A percentile compares a stretch with the other conserved stretches of the same genome.
Evolutionary conservation across 768 basidiomycete genomes (phyloP).

Genomic region (Russula vinacea): DNA sequence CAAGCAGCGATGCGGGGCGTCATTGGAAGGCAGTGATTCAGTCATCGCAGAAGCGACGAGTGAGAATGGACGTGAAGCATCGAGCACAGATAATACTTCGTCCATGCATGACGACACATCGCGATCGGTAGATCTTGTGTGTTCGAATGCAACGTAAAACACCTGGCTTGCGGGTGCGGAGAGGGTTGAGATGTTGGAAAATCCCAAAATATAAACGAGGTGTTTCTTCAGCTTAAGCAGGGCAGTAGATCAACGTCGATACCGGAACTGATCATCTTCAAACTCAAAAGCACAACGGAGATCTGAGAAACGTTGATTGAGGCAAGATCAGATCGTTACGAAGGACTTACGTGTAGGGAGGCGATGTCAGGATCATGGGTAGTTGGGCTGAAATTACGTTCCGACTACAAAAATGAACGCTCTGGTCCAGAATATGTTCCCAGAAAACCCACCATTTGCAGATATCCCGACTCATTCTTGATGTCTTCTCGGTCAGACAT

Average conservation of each 20-base stretch:
- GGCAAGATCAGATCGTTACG: neutral
- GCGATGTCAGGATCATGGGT: conserved; percentile 47
- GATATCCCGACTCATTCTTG: conserved; percentile 42
- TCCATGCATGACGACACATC: conserved; percentile 54
- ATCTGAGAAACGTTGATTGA: conserved; percentile 39
- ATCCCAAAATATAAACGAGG: conserved; percentile 53
- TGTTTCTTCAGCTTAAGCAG: conserved; percentile 59
- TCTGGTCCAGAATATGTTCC: neutral
- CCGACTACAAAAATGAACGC: conserved; percentile 37
- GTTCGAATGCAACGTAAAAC: conserved; percentile 55
- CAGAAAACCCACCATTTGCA: conserved; percentile 41
- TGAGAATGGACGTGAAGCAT: conserved; percentile 51
- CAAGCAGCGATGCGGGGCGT: conserved; percentile 44
- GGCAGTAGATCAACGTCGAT: conserved; percentile 49
- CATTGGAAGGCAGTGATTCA: conserved; percentile 41
- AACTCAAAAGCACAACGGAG: conserved; percentile 53
- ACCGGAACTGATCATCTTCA: conserved; percentile 68
- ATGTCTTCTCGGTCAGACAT: conserved; percentile 40
- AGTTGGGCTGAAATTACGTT: conserved; percentile 26
- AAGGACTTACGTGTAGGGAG: conserved; percentile 43
- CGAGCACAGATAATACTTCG: conserved; percentile 56
- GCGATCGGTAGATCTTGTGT: conserved; percentile 43
- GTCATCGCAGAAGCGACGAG: conserved; percentile 49
- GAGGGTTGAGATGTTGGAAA: conserved; percentile 46
- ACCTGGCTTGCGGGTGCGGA: conserved; percentile 48